A percentile compares a stretch with the other conserved stretches of the same genome.
Evolutionary conservation across 345 rosid species (phyloP).

Genomic region (Brassica rapa): DNA sequence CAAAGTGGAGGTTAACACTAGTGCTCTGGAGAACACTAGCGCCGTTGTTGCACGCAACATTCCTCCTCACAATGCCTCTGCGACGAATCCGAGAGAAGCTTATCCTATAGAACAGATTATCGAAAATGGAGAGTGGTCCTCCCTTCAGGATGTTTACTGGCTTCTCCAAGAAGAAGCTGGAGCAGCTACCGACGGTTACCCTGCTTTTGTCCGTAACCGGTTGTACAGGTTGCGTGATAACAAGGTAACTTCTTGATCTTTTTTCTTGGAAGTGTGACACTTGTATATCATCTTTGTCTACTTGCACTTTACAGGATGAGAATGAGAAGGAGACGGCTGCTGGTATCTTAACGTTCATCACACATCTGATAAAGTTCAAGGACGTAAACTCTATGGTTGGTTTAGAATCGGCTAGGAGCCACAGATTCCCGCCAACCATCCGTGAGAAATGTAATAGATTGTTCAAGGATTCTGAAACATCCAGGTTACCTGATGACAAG

Average conservation of each 20-base stretch:
- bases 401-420: slow-evolving; percentile 56
- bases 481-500: slow-evolving; percentile 52
- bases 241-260: slow-evolving; percentile 49
- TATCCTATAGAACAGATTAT: slow-evolving; percentile 84
- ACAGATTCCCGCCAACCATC: slow-evolving; percentile 58
- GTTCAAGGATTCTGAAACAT: slow-evolving; percentile 52
- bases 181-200: slow-evolving; percentile 48
- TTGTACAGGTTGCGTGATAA: slow-evolving; percentile 50
- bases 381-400: slow-evolving; percentile 60
- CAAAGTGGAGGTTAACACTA: slow-evolving; percentile 48
- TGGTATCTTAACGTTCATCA: slow-evolving; percentile 55
- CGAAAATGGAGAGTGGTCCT: slow-evolving; percentile 63
- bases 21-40: slow-evolving; percentile 56
- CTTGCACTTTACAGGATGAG: slow-evolving; percentile 58
- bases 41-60: slow-evolving; percentile 58
- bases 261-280: slow-evolving; percentile 4
- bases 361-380: slow-evolving; percentile 81
- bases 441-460: slow-evolving; percentile 49
- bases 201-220: slow-evolving; percentile 73
- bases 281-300: slow-evolving; percentile 6
- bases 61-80: slow-evolving; percentile 65
- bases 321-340: slow-evolving; percentile 48
- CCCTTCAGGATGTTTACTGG: slow-evolving; percentile 56
- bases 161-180: slow-evolving; percentile 42
- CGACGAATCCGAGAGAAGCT: slow-evolving; percentile 58